A percentile compares a stretch with the other conserved stretches of the same genome.
phyloP scores from a whole-genome alignment of 1,284 basidiomycete species.

The Ustilago loliicola region DNA sequence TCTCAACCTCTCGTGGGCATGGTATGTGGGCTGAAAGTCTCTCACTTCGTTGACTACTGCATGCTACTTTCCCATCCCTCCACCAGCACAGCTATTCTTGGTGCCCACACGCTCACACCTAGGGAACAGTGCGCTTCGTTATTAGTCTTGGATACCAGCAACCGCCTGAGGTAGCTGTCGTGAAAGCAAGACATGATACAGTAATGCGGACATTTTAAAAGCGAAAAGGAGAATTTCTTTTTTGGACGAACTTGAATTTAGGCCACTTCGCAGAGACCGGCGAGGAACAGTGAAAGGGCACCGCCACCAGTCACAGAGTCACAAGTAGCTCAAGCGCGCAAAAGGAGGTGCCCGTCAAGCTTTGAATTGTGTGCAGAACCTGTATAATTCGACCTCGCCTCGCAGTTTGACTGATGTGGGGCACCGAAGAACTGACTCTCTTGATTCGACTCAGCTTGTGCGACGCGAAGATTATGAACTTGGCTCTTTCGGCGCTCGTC shows the following conservation, averaged over 20 bases:
- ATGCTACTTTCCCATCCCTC: too few species aligned
- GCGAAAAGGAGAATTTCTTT: constrained; percentile 16
- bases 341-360: not conserved
- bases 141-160: not conserved
- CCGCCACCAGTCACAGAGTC: not conserved
- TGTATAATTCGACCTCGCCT: constrained; percentile 10
- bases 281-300: not conserved
- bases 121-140: too few species aligned
- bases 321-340: not conserved
- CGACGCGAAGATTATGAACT: not conserved
- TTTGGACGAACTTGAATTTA: constrained; percentile 1
- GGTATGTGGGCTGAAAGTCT: too few species aligned
- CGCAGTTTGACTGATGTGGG: not conserved
- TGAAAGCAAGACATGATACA: not conserved
- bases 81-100: too few species aligned
- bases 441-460: not conserved
- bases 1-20: not conserved
- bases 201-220: not conserved
- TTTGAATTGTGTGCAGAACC: not conserved
- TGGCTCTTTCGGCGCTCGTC: not conserved
- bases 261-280: not conserved
- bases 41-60: too few species aligned
- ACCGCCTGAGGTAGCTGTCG: not conserved
- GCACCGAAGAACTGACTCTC: not conserved
- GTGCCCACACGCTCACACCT: too few species aligned